Base-by-base conservation (phyloP, 345 rosid genomes). In the Jatropha curcas region DNA sequence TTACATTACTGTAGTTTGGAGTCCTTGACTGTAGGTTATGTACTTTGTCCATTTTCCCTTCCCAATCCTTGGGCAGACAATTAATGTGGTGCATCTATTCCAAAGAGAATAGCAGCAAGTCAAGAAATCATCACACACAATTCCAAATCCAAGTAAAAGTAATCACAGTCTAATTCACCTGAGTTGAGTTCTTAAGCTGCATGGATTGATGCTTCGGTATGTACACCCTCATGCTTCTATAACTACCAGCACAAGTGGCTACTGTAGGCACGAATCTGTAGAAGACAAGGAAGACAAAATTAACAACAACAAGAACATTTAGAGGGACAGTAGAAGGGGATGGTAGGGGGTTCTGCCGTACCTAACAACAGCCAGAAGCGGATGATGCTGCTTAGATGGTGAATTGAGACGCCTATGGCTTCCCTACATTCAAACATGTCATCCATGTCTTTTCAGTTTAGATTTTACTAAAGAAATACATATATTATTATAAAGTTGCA, bases 161-260 rank as follows among this genome's bases (percentile, higher is more conserved):
- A 7, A 7, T 61, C 51, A 9, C 45, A 24, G 9, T 53, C 39
- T 31, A 71, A 64, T 39, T 77, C 59, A 89, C 96, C 86, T 84
- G 97, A 70, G 86, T 71, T 22, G 63, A 71, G 71, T 74, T 89
- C 75, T 80, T 94, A 56, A 86, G 86, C 83, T 82, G 90, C 87
- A 89, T 74, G 20, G 93, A 86, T 67, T 89, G 94, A 68, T 88
- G 95, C 85, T 85, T 92, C 1, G 97, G 96, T 71, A 90, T 74
- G 64, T 82, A 87, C 12, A 79, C 93, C 73, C 75, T 81, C 90
- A 94, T 89, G 65, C 85, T 84, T 79, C 97, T 81, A 79, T 87
- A 86, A 74, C 91, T 90, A 66, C 97, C 97, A 0, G 92, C 87
- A 90, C 92, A 94, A 22, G 97, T 92, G 70, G 91, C 57, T 81